Evolutionary conservation across 768 basidiomycete species (phyloP), one percentile per base, ranked within the genome.

Genomic region (Amanita pallidorosea): DNA sequence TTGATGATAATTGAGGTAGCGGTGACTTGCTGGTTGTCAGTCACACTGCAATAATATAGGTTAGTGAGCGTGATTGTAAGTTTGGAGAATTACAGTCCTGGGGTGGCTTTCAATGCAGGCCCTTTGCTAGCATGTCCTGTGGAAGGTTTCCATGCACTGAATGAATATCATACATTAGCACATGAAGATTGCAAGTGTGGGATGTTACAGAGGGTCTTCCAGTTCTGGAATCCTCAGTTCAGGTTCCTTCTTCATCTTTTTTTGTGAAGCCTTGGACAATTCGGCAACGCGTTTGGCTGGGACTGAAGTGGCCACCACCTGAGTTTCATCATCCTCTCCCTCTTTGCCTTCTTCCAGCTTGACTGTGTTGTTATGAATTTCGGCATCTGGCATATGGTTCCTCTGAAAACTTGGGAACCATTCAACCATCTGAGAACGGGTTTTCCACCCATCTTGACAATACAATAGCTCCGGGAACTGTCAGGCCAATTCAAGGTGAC

Each of bases 381-480:
- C 41, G 2, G 41, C 23, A 11, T 45, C 44, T 2, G 17, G 31
- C 45, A 35, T 35, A 11, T 35, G 45, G 22, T 5, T 22, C 15
- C 48, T 17, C 9, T 49, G 29, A 8, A 17, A 49, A 18, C 41
- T 33, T 1, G 48, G 48, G 48, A 40, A 49, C 48, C 48, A 49
- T 11, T 40, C 41, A 3, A 33, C 17, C 48, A 49, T 29, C 22
- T 41, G 20, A 5, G 41, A 20, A 40, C 18, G 12, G n/a, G 41
- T 2, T 25, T 49, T 49, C 38, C 41, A 49, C 12, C 29, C 35
- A 3, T 36, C 47, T 36, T 37, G 8, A 48, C 47, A 35, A 37
- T 23, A 27, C 17, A 18, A 8, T 25, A 48, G 47, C 11, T 48
- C 47, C 1, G 35, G 47, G 8, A 48, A 48, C 5, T 12, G 45